These are phyloP conservation scores for Oxytropis ochrocephala DNA, from an alignment of 306 rosid species.

Conservation along the genomic window DNA sequence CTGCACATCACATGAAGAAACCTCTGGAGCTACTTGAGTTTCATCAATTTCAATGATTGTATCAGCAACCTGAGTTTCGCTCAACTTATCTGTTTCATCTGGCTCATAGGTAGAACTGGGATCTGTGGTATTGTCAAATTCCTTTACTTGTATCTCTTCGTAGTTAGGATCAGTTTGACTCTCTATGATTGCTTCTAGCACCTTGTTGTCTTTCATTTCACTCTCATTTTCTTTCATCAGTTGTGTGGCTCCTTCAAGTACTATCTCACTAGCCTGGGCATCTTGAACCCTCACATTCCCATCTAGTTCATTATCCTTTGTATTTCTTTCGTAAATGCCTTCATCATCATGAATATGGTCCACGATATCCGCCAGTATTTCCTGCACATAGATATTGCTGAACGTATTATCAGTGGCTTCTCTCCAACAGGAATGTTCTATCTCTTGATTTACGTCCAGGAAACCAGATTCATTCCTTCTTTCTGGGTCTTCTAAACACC, in stretches of 20 bases:
- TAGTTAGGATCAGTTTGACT: conserved; percentile 28
- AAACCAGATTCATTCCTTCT: conserved; percentile 22
- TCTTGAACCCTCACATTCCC: conserved; percentile 30
- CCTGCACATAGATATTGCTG: conserved; percentile 24
- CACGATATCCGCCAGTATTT: conserved; percentile 26
- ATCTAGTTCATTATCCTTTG: conserved; percentile 25
- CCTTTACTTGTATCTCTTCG: conserved; percentile 28
- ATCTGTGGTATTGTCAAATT: conserved; percentile 23
- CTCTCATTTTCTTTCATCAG: conserved; percentile 36
- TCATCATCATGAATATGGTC: conserved; percentile 25
- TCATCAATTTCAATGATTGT: conserved; percentile 23
- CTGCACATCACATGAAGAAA: conserved; percentile 25
- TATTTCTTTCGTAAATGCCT: conserved; percentile 29
- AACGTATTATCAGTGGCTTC: conserved; percentile 29
- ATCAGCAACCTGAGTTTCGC: conserved; percentile 20
- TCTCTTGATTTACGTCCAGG: conserved; percentile 37
- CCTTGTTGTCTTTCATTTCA: conserved; percentile 18
- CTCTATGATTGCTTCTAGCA: conserved; percentile 24
- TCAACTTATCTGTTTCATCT: conserved; percentile 36
- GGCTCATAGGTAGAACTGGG: conserved; percentile 27
- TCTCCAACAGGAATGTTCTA: conserved; percentile 19
- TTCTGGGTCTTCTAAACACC: conserved; percentile 30
- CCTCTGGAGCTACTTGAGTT: conserved; percentile 23
- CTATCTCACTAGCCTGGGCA: conserved; percentile 30
- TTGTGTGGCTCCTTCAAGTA: conserved; percentile 28